A percentile compares a stretch with the other conserved stretches of the same genome.
These are phyloP conservation scores for Penicillium subrubescens DNA, from an alignment of 495 filamentous ascomycete species.

Conservation along the genomic window DNA sequence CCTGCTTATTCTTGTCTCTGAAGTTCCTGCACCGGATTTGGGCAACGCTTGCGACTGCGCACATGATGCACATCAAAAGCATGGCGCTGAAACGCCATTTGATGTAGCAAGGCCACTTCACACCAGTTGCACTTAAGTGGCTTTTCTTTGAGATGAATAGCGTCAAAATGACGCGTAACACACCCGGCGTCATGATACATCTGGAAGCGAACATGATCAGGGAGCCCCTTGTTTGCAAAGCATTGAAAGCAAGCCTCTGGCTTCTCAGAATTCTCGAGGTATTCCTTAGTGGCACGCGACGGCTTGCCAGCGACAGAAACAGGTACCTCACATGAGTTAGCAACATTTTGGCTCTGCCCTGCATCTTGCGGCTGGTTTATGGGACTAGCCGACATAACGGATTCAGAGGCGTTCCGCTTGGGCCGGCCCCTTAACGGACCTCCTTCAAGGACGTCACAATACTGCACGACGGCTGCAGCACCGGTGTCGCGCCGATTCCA, in stretches of 20 bases:
- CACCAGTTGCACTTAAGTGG: slow-evolving; percentile 18
- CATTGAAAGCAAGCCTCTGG: slow-evolving; percentile 13
- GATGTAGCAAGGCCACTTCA: slow-evolving; percentile 19
- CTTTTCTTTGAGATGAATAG: slow-evolving; percentile 16
- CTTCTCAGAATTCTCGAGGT: slow-evolving; percentile 12
- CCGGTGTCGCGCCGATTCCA: slow-evolving; percentile 10
- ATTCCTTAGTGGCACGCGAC: slow-evolving; percentile 17
- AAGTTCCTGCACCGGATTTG: slow-evolving; percentile 12
- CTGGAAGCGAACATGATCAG: slow-evolving; percentile 10
- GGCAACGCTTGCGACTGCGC: slow-evolving; percentile 16
- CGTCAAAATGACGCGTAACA: slow-evolving; percentile 11
- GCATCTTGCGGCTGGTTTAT: slow-evolving; percentile 1
- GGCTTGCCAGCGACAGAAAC: not conserved
- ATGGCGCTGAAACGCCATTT: slow-evolving; percentile 20
- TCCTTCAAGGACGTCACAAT: not conserved
- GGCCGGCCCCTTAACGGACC: not conserved
- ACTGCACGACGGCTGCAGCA: not conserved
- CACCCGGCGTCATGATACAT: slow-evolving; percentile 8
- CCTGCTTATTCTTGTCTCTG: slow-evolving; percentile 6
- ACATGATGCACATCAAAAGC: slow-evolving; percentile 17
- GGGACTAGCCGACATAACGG: not conserved
- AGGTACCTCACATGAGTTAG: not conserved
- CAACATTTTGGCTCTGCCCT: slow-evolving; percentile 3
- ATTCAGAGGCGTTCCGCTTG: slow-evolving; percentile 3
- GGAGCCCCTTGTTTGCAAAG: slow-evolving; percentile 9